These are phyloP conservation scores for Neurospora terricola DNA, from an alignment of 495 filamentous ascomycete species.

Conservation along the genomic window DNA sequence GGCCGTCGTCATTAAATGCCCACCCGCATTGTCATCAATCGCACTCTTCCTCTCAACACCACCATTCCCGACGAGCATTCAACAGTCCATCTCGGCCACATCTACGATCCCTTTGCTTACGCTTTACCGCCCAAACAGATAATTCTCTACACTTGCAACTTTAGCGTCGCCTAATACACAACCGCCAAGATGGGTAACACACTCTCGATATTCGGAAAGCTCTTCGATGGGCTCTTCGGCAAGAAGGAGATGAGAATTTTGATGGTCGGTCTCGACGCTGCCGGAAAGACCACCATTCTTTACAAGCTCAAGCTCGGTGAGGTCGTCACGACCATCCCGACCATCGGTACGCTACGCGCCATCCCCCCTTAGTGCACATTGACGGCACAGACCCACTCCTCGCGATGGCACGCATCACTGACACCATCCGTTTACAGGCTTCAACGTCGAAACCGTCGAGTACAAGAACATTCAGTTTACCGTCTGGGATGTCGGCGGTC, in stretches of 20 bases:
- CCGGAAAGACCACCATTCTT: conserved; percentile 99
- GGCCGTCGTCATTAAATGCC: conserved; percentile 4
- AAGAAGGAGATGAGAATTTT: conserved; percentile 99
- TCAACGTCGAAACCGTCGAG: conserved; percentile 99
- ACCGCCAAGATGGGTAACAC: conserved; percentile 25
- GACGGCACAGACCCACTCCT: background rate
- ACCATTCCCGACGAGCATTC: background rate
- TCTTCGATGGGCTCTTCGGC: conserved; percentile 91
- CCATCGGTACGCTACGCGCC: conserved; percentile 71
- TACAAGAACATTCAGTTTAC: conserved; percentile 99
- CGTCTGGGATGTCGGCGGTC: conserved; percentile 99
- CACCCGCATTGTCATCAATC: conserved; percentile 5
- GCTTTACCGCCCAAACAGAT: conserved; percentile 4
- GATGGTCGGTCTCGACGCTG: conserved; percentile 98
- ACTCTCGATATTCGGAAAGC: conserved; percentile 14
- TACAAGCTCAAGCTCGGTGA: conserved; percentile 99
- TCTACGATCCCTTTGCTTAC: conserved; percentile 5
- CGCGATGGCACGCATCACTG: conserved; percentile 10
- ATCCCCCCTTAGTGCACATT: background rate
- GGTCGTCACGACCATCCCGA: conserved; percentile 99
- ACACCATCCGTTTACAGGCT: conserved; percentile 48
- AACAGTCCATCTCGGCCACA: background rate
- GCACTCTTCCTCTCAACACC: conserved; percentile 1
- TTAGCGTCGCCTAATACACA: conserved; percentile 7
- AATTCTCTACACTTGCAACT: conserved; percentile 3